These are phyloP conservation scores for Colletotrichum simmondsii DNA, from an alignment of 2,329 filamentous ascomycete species.

Conservation along the genomic window DNA sequence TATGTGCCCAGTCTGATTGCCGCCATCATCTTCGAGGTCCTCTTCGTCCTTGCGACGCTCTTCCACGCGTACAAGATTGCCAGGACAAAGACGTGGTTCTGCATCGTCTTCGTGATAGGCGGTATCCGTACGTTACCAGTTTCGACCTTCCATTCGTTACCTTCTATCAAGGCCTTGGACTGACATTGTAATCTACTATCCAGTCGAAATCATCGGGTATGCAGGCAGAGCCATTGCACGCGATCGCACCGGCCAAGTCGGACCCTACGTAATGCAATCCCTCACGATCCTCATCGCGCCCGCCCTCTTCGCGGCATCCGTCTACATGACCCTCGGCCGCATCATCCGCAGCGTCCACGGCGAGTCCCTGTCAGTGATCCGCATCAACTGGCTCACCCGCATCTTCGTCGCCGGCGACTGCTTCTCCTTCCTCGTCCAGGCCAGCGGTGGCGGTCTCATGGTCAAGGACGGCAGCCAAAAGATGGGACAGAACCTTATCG, in stretches of 20 bases:
- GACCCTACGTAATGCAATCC: conserved; percentile 54
- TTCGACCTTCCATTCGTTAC: neutral
- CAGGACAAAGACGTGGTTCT: conserved; percentile 60
- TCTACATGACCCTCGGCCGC: conserved; percentile 62
- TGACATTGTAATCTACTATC: neutral
- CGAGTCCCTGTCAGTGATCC: conserved; percentile 46
- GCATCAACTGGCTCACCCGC: conserved; percentile 57
- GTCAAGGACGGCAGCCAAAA: conserved; percentile 38
- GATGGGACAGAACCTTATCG: conserved; percentile 62
- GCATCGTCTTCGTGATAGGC: conserved; percentile 59
- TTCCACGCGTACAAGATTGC: conserved; percentile 54
- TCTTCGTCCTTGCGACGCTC: conserved; percentile 52
- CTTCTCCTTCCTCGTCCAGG: conserved; percentile 62
- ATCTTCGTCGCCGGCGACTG: conserved; percentile 67
- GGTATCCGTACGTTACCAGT: conserved; percentile 54
- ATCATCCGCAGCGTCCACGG: conserved; percentile 52
- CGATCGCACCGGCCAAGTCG: conserved; percentile 44
- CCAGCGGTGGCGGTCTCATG: conserved; percentile 53
- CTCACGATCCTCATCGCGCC: conserved; percentile 59
- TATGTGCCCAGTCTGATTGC: conserved; percentile 54
- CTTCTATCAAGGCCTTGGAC: neutral
- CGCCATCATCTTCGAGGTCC: conserved; percentile 53
- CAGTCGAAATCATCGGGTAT: conserved; percentile 59
- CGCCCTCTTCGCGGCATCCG: conserved; percentile 58
- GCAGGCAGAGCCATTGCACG: conserved; percentile 43